A percentile compares a stretch with the other conserved stretches of the same genome.
Conservation (phyloP, 2,329 filamentous ascomycete genomes). For the Chaetomiaceae sp. region DNA sequence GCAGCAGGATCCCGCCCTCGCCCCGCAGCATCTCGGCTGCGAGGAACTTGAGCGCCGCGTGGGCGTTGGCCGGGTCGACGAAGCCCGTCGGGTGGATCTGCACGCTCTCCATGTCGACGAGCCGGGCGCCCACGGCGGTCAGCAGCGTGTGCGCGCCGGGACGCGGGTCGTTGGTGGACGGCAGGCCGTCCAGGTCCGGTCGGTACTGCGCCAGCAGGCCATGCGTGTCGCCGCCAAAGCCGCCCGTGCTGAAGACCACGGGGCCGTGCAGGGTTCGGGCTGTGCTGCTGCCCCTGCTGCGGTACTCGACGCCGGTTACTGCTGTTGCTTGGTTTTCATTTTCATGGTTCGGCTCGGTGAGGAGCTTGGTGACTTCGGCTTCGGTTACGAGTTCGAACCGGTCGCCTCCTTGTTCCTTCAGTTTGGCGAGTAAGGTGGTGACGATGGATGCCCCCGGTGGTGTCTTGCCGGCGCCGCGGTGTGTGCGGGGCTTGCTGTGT, state of each 20-base stretch:
- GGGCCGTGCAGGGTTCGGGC: conserved; percentile 43
- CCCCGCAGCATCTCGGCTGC: conserved; percentile 60
- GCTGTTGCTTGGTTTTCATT: too few species aligned
- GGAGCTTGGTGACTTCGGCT: conserved; percentile 50
- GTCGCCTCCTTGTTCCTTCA: conserved; percentile 42
- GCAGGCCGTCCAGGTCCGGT: conserved; percentile 54
- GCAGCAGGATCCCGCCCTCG: conserved; percentile 56
- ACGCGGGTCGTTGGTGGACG: conserved; percentile 59
- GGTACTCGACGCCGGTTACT: conserved; percentile 52
- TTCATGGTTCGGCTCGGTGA: conserved; percentile 24
- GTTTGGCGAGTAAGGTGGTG: conserved; percentile 46
- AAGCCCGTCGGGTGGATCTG: conserved; percentile 65
- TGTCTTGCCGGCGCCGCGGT: conserved; percentile 51
- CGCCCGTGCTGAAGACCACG: conserved; percentile 58
- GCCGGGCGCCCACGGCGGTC: conserved; percentile 36
- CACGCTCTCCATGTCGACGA: conserved; percentile 52
- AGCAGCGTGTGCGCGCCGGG: conserved; percentile 50
- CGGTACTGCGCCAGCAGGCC: conserved; percentile 54
- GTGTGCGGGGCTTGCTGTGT: conserved; percentile 52
- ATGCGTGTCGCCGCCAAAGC: conserved; percentile 58
- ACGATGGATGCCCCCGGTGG: conserved; percentile 59
- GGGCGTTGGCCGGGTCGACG: conserved; percentile 47
- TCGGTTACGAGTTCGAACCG: conserved; percentile 49
- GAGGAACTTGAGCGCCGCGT: conserved; percentile 53
- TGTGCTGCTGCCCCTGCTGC: conserved; percentile 27